Conservation (phyloP, 441 rosid species). For the Pelargonium australe region DNA sequence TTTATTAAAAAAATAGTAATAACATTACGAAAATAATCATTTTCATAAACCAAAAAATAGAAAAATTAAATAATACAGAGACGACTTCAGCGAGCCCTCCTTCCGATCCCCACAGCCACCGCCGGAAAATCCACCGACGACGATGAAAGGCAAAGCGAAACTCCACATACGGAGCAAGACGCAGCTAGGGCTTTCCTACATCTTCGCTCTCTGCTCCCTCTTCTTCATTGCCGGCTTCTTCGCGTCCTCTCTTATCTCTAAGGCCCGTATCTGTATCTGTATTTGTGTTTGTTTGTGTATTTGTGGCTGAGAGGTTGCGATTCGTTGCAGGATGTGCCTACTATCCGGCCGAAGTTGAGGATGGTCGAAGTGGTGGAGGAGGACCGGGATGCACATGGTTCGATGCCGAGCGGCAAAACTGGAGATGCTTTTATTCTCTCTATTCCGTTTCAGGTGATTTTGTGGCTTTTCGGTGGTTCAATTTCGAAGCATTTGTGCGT, state of each 20-base stretch:
- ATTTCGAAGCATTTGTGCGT: background rate
- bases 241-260: conserved; percentile 44
- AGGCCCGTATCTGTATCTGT: conserved; percentile 23
- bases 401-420: conserved; percentile 56
- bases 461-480: background rate
- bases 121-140: background rate
- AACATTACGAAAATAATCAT: background rate
- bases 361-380: conserved; percentile 38
- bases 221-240: conserved; percentile 64
- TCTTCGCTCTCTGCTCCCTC: conserved; percentile 39
- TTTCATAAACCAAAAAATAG: background rate
- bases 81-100: background rate
- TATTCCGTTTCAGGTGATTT: conserved; percentile 68
- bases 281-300: background rate
- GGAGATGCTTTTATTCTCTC: conserved; percentile 56
- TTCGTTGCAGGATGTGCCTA: conserved; percentile 46
- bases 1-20: background rate
- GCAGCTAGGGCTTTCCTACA: conserved; percentile 45
- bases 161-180: conserved; percentile 25
- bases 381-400: conserved; percentile 25
- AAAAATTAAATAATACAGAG: background rate
- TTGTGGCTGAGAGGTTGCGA: background rate
- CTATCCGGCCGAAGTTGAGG: conserved; percentile 44
- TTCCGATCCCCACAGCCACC: background rate
- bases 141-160: conserved; percentile 54